Percentiles rank a stretch among this genome's conserved stretches.
phyloP scores from a whole-genome alignment of 352 stramenopile genomes.

The Pythium grandisporangium region DNA sequence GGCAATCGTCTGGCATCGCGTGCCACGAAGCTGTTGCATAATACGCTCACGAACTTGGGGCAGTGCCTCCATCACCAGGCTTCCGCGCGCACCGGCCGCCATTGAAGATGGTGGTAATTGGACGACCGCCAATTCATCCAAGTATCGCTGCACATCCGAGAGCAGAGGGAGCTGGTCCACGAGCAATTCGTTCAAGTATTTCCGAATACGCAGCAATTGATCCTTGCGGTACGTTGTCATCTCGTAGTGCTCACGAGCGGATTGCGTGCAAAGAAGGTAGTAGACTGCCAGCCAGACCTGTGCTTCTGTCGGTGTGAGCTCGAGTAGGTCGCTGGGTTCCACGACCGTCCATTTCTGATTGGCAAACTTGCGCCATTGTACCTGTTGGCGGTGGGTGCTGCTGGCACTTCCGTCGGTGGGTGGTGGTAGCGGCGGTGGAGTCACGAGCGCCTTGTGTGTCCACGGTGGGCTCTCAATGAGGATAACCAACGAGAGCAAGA shows the following conservation, averaged over 20 bases:
- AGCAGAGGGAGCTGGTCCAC: constrained; percentile 95
- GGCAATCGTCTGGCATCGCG: constrained; percentile 33
- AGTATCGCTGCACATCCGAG: constrained; percentile 87
- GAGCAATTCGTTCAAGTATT: constrained; percentile 93
- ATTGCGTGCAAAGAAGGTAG: constrained; percentile 89
- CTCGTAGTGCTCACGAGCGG: constrained; percentile 91
- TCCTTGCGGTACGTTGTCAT: constrained; percentile 93
- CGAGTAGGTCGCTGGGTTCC: constrained; percentile 79
- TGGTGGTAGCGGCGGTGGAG: no score
- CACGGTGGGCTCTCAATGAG: constrained; percentile 96
- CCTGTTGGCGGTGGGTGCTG: constrained; percentile 9
- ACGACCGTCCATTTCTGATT: constrained; percentile 90
- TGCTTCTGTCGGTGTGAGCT: constrained; percentile 90
- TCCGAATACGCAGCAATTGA: constrained; percentile 88
- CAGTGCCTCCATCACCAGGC: constrained; percentile 73
- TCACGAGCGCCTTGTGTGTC: constrained; percentile 72
- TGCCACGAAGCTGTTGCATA: constrained; percentile 32
- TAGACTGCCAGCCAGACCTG: constrained; percentile 94
- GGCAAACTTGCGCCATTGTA: constrained; percentile 89
- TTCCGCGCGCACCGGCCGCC: constrained; percentile 18
- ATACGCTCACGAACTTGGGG: constrained; percentile 56
- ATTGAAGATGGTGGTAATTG: constrained; percentile 44
- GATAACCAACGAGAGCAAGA: constrained; percentile 85
- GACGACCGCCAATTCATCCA: constrained; percentile 94
- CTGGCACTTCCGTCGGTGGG: no score